These are phyloP conservation scores for Parsonsia alboflavescens DNA, from an alignment of 257 asterid species.

Conservation along the genomic window DNA sequence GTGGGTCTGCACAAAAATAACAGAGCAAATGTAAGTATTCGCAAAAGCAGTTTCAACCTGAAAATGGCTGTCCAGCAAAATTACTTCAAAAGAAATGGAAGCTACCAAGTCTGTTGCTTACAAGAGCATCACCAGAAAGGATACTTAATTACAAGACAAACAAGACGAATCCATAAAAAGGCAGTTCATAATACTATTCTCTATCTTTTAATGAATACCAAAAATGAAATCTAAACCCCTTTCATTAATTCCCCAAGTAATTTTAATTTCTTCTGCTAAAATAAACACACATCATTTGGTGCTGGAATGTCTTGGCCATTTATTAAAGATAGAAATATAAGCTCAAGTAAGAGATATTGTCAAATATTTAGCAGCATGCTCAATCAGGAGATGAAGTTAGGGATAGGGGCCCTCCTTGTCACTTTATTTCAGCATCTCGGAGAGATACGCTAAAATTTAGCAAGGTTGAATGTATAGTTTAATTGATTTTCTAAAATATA, in stretches of 20 bases:
- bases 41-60: neutral
- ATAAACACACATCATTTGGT: neutral
- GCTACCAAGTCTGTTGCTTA: neutral
- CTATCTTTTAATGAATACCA: neutral
- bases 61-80: neutral
- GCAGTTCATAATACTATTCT: neutral
- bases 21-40: constrained; percentile 3
- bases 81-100: neutral
- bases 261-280: neutral
- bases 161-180: neutral
- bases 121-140: neutral
- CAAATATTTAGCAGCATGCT: neutral
- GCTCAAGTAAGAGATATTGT: neutral
- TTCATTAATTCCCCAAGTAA: neutral
- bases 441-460: neutral
- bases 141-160: neutral
- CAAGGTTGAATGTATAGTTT: neutral
- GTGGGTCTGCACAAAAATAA: constrained; percentile 39
- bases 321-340: neutral
- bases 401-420: neutral
- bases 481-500: neutral
- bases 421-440: neutral
- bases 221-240: neutral
- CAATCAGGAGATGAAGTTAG: neutral
- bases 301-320: neutral